Base-by-base conservation (phyloP, 805 yeast genomes). In the Schwanniomyces pseudopolymorphus region DNA sequence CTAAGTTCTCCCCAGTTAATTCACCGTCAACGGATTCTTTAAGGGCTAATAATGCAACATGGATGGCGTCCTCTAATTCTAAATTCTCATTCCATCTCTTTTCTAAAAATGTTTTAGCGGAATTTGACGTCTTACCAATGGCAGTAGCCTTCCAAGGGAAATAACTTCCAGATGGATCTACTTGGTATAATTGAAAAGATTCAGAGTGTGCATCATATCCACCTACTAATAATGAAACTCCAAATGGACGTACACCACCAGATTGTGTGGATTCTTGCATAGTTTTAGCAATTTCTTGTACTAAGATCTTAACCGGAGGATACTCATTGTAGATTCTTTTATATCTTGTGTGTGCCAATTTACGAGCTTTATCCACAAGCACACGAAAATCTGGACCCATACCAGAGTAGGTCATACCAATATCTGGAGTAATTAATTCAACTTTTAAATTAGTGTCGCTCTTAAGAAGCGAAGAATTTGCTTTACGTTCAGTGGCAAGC, bases 61-160 rank as follows among this genome's bases (percentile, higher is more conserved):
- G 98, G 54, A 94, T 89, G 42, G 98, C 99, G 66, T 94, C 99
- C 71, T 94, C 99, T 52, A 94, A 77, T 72, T 94, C 99, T 63
- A 94, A 76, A 67, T 94, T 96, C 54, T 90, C 96, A 64, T 91
- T 92, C 97, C 98, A 94, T 71, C 99, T 84, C 72, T 94, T 94
- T 67, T 94, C 99, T 62, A 94, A 72, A 59, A 94, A 94, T 1
- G 98, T 92, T 75, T 95, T 94, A 28, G 98, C 99, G n/a, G 96
- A 89, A 38, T 83, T 83, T 3, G 97, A 84, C 21, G 97, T 96
- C 64, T 90, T 91, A 53, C 99, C 99, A 58, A 94, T 94, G 20
- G 99, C 98, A 3, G 99, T 92, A 33, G 99, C 99, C 70, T 92
- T 94, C 99, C 99, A 94, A 8, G 99, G 98, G 78, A 89, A 94